phyloP scores from a whole-genome alignment of 805 yeast genomes.

The Peterozyma xylosa region DNA sequence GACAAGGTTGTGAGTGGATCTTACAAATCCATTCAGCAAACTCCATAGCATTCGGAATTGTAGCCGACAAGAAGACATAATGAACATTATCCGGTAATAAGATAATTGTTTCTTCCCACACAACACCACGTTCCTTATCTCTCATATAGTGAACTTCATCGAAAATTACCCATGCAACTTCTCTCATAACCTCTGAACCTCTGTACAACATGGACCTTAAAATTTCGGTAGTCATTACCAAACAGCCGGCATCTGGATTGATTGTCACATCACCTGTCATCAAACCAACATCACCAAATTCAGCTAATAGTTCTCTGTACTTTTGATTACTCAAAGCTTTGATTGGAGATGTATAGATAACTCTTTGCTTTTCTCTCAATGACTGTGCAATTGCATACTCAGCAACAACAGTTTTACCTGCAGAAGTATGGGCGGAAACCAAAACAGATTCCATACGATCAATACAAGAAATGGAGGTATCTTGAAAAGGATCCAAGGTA shows the following conservation, averaged over 20 bases:
- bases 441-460: constrained; percentile 91
- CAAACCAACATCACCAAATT: constrained; percentile 93
- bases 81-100: constrained; percentile 93
- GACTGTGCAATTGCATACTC: constrained; percentile 96
- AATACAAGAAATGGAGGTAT: constrained; percentile 91
- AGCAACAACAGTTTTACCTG: constrained; percentile 96
- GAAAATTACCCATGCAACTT: constrained; percentile 97
- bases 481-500: constrained; percentile 94
- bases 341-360: constrained; percentile 91
- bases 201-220: constrained; percentile 92
- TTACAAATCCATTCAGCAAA: constrained; percentile 98
- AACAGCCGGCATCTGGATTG: constrained; percentile 96
- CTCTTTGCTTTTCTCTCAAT: constrained; percentile 85
- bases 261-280: constrained; percentile 99
- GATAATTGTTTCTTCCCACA: constrained; percentile 98
- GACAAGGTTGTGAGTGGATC: constrained; percentile 94
- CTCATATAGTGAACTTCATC: constrained; percentile 99
- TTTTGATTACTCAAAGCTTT: constrained; percentile 93
- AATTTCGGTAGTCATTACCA: constrained; percentile 99
- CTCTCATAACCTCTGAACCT: constrained; percentile 97
- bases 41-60: constrained; percentile 97
- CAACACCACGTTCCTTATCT: constrained; percentile 97
- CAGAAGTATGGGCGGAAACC: constrained; percentile 96
- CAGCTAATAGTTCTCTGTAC: constrained; percentile 85
- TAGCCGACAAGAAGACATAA: constrained; percentile 89